Conservation (phyloP, 805 yeast species). For the Nakazawaea laoshanensis region DNA sequence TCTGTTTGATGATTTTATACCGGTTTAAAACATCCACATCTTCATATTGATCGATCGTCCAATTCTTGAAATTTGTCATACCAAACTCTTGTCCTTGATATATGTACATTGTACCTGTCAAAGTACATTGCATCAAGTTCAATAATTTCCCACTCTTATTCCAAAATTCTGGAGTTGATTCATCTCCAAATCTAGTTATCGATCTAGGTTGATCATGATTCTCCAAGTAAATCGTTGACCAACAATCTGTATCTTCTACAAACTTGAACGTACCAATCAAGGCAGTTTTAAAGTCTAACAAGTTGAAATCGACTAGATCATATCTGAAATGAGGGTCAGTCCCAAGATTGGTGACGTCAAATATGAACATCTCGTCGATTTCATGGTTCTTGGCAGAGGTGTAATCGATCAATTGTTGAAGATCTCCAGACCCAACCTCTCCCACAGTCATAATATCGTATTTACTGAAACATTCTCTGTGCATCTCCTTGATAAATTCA, state of each 20-base stretch:
- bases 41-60: conserved; percentile 40
- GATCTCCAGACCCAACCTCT: conserved; percentile 37
- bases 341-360: conserved; percentile 27
- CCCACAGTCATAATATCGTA: conserved; percentile 52
- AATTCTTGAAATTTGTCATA: conserved; percentile 36
- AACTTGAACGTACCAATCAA: conserved; percentile 26
- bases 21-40: conserved; percentile 41
- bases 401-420: conserved; percentile 33
- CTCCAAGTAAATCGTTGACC: conserved; percentile 48
- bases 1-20: conserved; percentile 19
- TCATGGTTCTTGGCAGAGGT: conserved; percentile 28
- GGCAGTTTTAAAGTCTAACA: conserved; percentile 33
- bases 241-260: conserved; percentile 42
- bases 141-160: conserved; percentile 37
- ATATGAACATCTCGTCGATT: conserved; percentile 32
- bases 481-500: conserved; percentile 48
- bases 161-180: conserved; percentile 23
- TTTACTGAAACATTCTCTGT: conserved; percentile 28
- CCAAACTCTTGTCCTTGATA: conserved; percentile 61
- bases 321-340: conserved; percentile 26
- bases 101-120: conserved; percentile 46
- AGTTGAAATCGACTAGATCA: conserved; percentile 22
- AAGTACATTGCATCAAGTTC: conserved; percentile 33
- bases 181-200: conserved; percentile 42
- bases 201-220: conserved; percentile 54